These are phyloP conservation scores for Fusarium redolens DNA, from an alignment of 2,329 filamentous ascomycete species.

Conservation along the genomic window DNA sequence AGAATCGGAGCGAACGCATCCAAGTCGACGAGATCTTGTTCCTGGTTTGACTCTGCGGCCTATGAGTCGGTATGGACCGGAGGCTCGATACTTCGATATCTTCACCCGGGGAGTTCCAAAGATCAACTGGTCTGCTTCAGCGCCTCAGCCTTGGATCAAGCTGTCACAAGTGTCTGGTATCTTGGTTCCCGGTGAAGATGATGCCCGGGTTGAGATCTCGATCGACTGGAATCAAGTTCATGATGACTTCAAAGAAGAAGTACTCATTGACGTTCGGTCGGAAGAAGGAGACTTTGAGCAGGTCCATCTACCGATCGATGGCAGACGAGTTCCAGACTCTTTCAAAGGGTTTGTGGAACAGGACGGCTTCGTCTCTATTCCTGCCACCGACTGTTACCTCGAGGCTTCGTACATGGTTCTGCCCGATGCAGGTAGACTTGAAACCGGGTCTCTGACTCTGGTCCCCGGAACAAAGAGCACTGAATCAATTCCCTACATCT, in stretches of 20 bases:
- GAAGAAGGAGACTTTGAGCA: constrained; percentile 54
- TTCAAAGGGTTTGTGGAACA: constrained; percentile 73
- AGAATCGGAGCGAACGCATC: constrained; percentile 63
- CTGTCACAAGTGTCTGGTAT: constrained; percentile 62
- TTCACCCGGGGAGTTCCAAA: constrained; percentile 67
- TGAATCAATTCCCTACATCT: neutral
- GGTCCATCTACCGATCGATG: constrained; percentile 66
- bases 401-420: constrained; percentile 13
- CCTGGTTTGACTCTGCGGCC: constrained; percentile 69
- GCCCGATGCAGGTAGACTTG: constrained; percentile 24
- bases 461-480: neutral
- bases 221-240: constrained; percentile 55
- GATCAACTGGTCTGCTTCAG: constrained; percentile 64
- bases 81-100: constrained; percentile 70
- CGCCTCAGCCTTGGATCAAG: constrained; percentile 62
- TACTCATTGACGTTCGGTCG: constrained; percentile 49
- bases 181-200: constrained; percentile 53
- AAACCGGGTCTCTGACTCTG: constrained; percentile 26
- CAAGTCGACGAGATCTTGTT: constrained; percentile 56
- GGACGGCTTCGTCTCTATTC: constrained; percentile 57
- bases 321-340: constrained; percentile 58
- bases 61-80: constrained; percentile 68
- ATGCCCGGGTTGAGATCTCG: constrained; percentile 29
- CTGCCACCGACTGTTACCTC: neutral
- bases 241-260: constrained; percentile 35